phyloP scores from a whole-genome alignment of 1,139 yeast species.

The Kodamaea ohmeri region DNA sequence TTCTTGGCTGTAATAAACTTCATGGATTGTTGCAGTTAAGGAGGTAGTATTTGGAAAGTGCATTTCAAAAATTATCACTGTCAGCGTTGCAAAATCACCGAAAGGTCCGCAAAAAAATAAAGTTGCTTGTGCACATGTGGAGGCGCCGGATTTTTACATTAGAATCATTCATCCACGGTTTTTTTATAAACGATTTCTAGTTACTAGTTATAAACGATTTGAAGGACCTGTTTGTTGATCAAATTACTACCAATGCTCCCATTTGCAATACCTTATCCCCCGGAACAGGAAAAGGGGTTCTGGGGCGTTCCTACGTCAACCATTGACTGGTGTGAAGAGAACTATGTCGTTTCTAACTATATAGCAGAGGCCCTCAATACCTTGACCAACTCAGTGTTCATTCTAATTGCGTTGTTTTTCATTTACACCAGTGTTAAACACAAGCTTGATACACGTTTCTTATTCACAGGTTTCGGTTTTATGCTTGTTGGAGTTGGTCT shows the following conservation, averaged over 20 bases:
- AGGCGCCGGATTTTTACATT: not conserved
- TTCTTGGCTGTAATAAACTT: no score
- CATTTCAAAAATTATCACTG: no score
- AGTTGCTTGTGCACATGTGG: conserved; percentile 5
- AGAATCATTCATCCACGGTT: conserved; percentile 1
- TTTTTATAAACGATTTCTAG: no score
- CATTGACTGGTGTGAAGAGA: conserved; percentile 97
- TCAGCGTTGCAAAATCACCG: not conserved
- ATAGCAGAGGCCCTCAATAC: conserved; percentile 90
- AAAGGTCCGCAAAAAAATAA: conserved; percentile 6
- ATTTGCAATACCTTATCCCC: conserved; percentile 47
- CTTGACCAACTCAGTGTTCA: conserved; percentile 67
- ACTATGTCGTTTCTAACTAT: conserved; percentile 79
- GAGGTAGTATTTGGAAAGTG: no score
- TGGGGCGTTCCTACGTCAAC: conserved; percentile 63
- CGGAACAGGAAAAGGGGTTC: conserved; percentile 41
- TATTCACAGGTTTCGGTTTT: conserved; percentile 74
- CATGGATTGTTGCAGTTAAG: no score
- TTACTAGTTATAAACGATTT: not conserved
- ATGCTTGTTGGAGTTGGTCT: conserved; percentile 87
- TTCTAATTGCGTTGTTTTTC: conserved; percentile 66
- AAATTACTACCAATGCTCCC: conserved; percentile 38
- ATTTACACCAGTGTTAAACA: conserved; percentile 59
- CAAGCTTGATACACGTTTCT: conserved; percentile 64
- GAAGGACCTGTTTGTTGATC: not conserved